Evolutionary conservation across 306 rosid species (phyloP).

Genomic region (Prosopis cineraria): DNA sequence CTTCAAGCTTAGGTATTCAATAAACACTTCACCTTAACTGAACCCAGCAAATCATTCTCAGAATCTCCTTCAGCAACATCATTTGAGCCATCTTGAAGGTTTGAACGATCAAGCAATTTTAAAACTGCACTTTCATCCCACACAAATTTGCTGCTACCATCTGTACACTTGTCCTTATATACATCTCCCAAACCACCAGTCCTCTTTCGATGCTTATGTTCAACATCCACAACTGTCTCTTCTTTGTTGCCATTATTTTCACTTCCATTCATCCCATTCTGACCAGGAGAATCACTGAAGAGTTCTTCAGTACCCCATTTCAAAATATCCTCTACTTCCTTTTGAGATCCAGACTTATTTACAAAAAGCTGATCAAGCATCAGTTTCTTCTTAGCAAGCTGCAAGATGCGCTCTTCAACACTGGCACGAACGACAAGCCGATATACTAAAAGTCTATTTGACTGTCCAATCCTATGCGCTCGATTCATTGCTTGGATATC

Average conservation of each 20-base stretch:
- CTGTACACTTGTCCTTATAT: constrained; percentile 91
- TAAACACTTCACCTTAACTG: constrained; percentile 78
- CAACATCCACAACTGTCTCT: constrained; percentile 68
- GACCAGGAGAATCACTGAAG: constrained; percentile 67
- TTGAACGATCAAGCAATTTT: constrained; percentile 92
- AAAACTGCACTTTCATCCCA: constrained; percentile 98
- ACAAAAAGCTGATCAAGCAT: constrained; percentile 99
- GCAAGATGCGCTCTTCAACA: constrained; percentile 99
- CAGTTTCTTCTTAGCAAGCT: constrained; percentile 98
- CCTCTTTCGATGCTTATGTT: constrained; percentile 88
- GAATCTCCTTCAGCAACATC: constrained; percentile 89
- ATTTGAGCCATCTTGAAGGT: constrained; percentile 74
- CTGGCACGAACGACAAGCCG: constrained; percentile 99
- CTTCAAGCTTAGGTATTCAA: constrained; percentile 32
- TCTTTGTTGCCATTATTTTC: constrained; percentile 77
- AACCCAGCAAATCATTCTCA: constrained; percentile 94
- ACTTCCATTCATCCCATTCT: constrained; percentile 60
- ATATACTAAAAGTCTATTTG: constrained; percentile 94
- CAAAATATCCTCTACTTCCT: constrained; percentile 95
- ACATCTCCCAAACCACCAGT: constrained; percentile 96
- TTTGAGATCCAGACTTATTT: constrained; percentile 95
- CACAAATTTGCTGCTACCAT: constrained; percentile 69
- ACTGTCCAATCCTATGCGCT: constrained; percentile 99
- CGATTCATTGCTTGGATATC: constrained; percentile 99
- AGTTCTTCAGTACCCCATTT: constrained; percentile 99